Percentiles rank a stretch among this genome's conserved stretches.
These are phyloP conservation scores for Phytopythium boreale DNA, from an alignment of 352 stramenopile species.

Conservation along the genomic window DNA sequence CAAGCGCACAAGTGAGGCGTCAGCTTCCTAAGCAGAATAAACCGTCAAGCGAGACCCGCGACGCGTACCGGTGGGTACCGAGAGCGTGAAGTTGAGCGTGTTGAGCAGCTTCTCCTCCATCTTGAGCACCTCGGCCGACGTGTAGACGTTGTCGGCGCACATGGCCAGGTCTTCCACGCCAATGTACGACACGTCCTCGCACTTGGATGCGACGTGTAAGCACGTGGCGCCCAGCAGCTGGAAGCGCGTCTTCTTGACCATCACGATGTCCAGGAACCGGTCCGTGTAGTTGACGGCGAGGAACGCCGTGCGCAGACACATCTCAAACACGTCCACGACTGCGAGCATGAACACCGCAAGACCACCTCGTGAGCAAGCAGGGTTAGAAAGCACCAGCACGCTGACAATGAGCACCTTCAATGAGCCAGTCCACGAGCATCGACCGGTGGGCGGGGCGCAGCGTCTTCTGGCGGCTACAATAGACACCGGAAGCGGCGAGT, in stretches of 20 bases:
- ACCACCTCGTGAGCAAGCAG: background rate
- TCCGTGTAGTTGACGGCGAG: conserved; percentile 91
- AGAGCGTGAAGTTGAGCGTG: conserved; percentile 90
- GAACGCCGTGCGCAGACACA: conserved; percentile 88
- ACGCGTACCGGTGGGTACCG: conserved; percentile 74
- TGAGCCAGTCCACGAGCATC: conserved; percentile 92
- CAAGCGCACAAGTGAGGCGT: background rate
- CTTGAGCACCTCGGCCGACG: conserved; percentile 84
- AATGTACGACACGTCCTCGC: conserved; percentile 92
- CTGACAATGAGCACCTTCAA: conserved; percentile 61
- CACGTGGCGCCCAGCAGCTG: conserved; percentile 89
- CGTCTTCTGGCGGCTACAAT: conserved; percentile 67
- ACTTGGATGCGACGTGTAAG: conserved; percentile 89
- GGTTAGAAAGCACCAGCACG: background rate
- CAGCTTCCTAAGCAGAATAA: background rate
- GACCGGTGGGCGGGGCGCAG: conserved; percentile 81
- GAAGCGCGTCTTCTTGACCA: conserved; percentile 88
- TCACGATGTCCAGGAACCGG: conserved; percentile 83
- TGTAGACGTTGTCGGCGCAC: conserved; percentile 91
- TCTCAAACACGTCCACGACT: conserved; percentile 93
- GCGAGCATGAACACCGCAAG: background rate
- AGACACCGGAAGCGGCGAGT: background rate
- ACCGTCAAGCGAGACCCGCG: background rate
- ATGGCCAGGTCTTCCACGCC: conserved; percentile 89
- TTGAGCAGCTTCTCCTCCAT: conserved; percentile 92